Conservation (phyloP, 2,329 filamentous ascomycete species). For the Rhynchosporium graminicola region DNA sequence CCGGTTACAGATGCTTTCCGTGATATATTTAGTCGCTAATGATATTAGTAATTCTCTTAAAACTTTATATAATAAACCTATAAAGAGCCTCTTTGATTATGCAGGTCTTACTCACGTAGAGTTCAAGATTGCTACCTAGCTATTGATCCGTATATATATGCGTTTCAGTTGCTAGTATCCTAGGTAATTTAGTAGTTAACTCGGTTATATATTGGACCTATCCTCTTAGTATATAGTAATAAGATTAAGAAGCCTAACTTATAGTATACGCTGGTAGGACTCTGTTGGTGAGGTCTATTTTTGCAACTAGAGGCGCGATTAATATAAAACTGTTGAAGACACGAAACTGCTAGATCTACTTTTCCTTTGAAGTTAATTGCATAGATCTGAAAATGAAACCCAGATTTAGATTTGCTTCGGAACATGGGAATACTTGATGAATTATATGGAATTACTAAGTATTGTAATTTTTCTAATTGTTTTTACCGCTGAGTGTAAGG, state of each 20-base stretch:
- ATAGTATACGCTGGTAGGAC: not conserved
- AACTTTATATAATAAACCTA: not conserved
- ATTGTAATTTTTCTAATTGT: not conserved
- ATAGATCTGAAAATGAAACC: not conserved
- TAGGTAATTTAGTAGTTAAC: slow-evolving; percentile 1
- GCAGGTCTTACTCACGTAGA: not conserved
- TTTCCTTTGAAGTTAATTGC: not conserved
- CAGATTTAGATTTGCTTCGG: not conserved
- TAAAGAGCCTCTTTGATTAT: not conserved
- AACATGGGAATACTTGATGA: slow-evolving; percentile 1
- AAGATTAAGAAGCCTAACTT: slow-evolving; percentile 9
- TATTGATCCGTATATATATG: not conserved
- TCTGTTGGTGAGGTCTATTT: not conserved
- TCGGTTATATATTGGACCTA: not conserved
- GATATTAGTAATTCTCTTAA: not conserved
- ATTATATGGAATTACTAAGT: slow-evolving; percentile 1
- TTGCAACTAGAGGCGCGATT: not conserved
- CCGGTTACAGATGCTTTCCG: not conserved
- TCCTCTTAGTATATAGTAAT: slow-evolving; percentile 4
- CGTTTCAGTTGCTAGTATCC: not conserved
- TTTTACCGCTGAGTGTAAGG: not conserved
- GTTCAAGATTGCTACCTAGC: slow-evolving; percentile 3
- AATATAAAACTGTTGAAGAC: not conserved
- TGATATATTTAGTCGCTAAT: slow-evolving; percentile 8
- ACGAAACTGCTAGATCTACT: not conserved